Evolutionary conservation across 768 basidiomycete species (phyloP).

Genomic region (Tephrocybe sp.): DNA sequence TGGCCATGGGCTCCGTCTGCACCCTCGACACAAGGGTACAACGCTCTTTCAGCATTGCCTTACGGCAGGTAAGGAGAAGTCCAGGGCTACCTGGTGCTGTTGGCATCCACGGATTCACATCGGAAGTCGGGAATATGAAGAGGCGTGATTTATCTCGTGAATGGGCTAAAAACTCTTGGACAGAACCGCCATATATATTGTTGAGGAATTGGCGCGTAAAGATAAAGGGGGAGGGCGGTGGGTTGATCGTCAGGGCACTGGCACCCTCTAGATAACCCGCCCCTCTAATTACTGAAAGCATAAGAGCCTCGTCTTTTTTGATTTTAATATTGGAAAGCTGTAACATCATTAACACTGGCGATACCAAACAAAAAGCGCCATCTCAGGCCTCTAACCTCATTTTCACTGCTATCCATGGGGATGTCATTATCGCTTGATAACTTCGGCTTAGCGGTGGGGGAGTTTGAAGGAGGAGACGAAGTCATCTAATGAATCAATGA

Average conservation of each 20-base stretch:
- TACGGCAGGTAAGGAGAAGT: conserved; percentile 21
- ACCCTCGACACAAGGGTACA: conserved; percentile 12
- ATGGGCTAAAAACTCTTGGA: background rate
- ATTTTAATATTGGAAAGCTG: background rate
- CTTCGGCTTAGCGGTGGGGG: too few species aligned
- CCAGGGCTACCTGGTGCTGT: conserved; percentile 22
- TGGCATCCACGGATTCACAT: conserved; percentile 23
- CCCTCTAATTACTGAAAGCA: background rate
- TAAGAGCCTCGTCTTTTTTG: conserved; percentile 5
- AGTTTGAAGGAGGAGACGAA: too few species aligned
- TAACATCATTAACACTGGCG: background rate
- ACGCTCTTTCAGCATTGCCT: conserved; percentile 16
- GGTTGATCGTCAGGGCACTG: background rate
- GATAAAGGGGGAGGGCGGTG: background rate
- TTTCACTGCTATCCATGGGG: too few species aligned
- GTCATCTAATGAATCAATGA: too few species aligned
- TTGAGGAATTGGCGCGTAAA: conserved; percentile 8
- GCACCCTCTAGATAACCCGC: background rate
- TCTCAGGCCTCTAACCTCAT: too few species aligned
- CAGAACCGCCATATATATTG: conserved; percentile 1
- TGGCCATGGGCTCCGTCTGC: too few species aligned
- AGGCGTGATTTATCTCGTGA: background rate
- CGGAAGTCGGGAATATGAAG: conserved; percentile 20
- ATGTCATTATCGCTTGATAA: too few species aligned
- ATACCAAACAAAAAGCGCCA: background rate